These are phyloP conservation scores for Protea cynaroides DNA, from an alignment of 164 flowering plant genomes.

Conservation along the genomic window DNA sequence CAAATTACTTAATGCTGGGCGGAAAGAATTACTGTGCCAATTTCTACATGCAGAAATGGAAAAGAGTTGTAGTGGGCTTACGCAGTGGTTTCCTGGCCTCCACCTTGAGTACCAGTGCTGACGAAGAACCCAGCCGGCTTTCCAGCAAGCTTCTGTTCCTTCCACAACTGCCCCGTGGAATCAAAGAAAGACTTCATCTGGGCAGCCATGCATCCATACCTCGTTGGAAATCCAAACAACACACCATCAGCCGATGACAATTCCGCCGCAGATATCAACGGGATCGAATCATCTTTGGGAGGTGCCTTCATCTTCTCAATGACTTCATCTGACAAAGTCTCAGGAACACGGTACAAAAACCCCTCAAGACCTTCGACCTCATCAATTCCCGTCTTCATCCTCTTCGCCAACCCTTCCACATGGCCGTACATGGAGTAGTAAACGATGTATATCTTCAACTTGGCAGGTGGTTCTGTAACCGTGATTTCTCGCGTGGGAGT, in stretches of 20 bases:
- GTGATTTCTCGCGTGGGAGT: slow-evolving; percentile 4
- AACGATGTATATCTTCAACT: slow-evolving; percentile 49
- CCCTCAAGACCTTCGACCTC: slow-evolving; percentile 62
- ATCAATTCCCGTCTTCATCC: slow-evolving; percentile 61
- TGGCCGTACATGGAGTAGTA: slow-evolving; percentile 76
- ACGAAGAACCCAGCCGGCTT: slow-evolving; percentile 71
- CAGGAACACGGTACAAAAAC: slow-evolving; percentile 50
- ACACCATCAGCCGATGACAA: slow-evolving; percentile 55
- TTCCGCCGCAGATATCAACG: slow-evolving; percentile 42
- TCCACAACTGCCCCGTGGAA: slow-evolving; percentile 58
- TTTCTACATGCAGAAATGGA: no score
- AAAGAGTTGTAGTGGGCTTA: slow-evolving; percentile 33
- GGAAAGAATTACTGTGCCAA: no score
- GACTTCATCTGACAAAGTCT: slow-evolving; percentile 43
- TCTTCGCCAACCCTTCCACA: slow-evolving; percentile 50
- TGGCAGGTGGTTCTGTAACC: slow-evolving; percentile 2
- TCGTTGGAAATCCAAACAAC: slow-evolving; percentile 71
- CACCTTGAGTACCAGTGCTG: slow-evolving; percentile 75
- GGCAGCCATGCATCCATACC: slow-evolving; percentile 67
- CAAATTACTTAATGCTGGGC: no score
- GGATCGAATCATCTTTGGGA: slow-evolving; percentile 37
- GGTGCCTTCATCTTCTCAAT: slow-evolving; percentile 60
- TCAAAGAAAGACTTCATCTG: slow-evolving; percentile 76
- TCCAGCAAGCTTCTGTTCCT: slow-evolving; percentile 63
- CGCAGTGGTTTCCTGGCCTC: slow-evolving; percentile 85